Conservation (phyloP, 371 early-diverging fungal species). For the Circinella umbellata region DNA sequence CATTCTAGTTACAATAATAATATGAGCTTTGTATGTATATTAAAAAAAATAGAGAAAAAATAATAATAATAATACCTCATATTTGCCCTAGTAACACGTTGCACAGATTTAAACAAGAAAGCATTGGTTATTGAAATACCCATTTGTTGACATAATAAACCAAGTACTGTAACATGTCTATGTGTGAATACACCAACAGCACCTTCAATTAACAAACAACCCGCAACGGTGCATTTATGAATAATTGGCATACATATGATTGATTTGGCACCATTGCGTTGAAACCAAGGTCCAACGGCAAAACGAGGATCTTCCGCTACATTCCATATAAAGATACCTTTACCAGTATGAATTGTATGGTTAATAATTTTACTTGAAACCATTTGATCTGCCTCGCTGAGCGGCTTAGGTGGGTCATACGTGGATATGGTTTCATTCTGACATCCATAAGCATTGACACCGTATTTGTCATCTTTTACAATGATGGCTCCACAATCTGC, state of each 20-base stretch:
- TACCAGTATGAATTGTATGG: conserved; percentile 44
- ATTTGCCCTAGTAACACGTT: conserved; percentile 46
- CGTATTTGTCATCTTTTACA: conserved; percentile 49
- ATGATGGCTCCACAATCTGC: conserved; percentile 55
- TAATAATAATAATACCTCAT: conserved; percentile 21
- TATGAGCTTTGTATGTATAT: not conserved
- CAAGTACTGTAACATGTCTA: conserved; percentile 57
- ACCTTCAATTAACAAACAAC: conserved; percentile 61
- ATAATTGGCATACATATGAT: conserved; percentile 63
- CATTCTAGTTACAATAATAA: conserved; percentile 27
- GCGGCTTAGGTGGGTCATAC: conserved; percentile 44
- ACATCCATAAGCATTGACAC: conserved; percentile 48
- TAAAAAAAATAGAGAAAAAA: no score
- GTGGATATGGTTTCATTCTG: conserved; percentile 40
- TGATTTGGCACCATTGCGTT: conserved; percentile 47
- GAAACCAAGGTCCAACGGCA: conserved; percentile 52
- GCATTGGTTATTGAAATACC: conserved; percentile 68
- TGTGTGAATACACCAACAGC: conserved; percentile 61
- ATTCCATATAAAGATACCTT: conserved; percentile 46
- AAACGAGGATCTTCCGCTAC: conserved; percentile 45
- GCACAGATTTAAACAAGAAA: conserved; percentile 52
- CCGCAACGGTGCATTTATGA: conserved; percentile 54
- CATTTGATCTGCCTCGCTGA: conserved; percentile 37
- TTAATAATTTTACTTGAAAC: conserved; percentile 44
- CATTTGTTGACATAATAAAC: conserved; percentile 60